Evolutionary conservation across 2,329 filamentous ascomycete species (phyloP), one percentile per base, ranked within the genome.

Genomic region (Botryotinia narcissicola): DNA sequence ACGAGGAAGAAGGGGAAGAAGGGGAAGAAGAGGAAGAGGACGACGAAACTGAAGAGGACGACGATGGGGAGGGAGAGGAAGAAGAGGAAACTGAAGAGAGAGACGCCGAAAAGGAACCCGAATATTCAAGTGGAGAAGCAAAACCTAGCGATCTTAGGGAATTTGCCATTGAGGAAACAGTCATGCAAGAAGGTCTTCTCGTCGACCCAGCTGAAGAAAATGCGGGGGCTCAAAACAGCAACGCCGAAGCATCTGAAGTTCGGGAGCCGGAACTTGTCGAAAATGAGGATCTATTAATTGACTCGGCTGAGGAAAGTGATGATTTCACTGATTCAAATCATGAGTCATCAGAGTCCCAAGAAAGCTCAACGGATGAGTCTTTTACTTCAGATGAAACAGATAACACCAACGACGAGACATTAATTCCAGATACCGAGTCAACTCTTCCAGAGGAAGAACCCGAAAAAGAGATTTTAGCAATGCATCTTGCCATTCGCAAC

Each of bases 401-500:
- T n/a, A 60, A 71, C 18, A 46, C 44, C 44, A 60, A 42, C 25
- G 68, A 25, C 12, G 67, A 70, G 4, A 37, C 64, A 59, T 22
- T n/a, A 51, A 62, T 22, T 16, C 44, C 69, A 59, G 37, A 32
- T 35, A 2, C 20, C 37, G 70, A 72, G 35, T 54, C 40, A 42
- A 32, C 7, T 29, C 32, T 42, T 68, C 46, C 46, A 12, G 48
- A 67, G 8, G 59, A 66, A 51, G 70, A 68, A 22, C 20, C 35
- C 20, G 54, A 76, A 54, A 51, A 75, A 66, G n/a, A 61, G 20
- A 70, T 73, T 12, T 54, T 73, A 44, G 71, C 57, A 20, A 73
- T 73, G 71, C 57, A 89, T 22, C 84, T 98, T 72, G 91, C 89
- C 0, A 84, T 93, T 68, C 89, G 89, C 76, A 96, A 93, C 84